phyloP scores from a whole-genome alignment of 2,329 filamentous ascomycete genomes.

The Ophiostoma sp. region DNA sequence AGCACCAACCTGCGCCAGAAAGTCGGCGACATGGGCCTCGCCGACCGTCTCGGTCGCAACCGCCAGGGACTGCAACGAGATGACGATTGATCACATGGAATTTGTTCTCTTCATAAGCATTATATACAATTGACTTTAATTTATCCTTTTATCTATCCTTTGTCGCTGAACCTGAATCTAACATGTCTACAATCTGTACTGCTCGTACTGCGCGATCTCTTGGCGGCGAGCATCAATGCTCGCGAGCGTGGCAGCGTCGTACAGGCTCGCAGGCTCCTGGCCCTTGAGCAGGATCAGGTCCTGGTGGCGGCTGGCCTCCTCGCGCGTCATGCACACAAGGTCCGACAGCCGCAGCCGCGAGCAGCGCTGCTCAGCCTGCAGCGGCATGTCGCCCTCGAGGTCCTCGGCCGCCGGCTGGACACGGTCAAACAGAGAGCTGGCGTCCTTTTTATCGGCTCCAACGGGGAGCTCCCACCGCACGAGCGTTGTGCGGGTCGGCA shows the following conservation, averaged over 20 bases:
- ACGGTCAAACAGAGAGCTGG: conserved; percentile 34
- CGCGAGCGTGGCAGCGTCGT: conserved; percentile 61
- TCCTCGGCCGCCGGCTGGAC: conserved; percentile 39
- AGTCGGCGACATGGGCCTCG: conserved; percentile 47
- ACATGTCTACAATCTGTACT: conserved; percentile 9
- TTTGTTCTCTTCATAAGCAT: not conserved
- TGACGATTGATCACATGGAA: conserved; percentile 33
- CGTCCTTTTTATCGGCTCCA: conserved; percentile 3
- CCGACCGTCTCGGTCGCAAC: conserved; percentile 47
- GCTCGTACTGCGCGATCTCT: conserved; percentile 61
- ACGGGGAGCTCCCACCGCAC: conserved; percentile 59
- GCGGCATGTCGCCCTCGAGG: conserved; percentile 17
- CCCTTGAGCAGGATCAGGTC: conserved; percentile 67
- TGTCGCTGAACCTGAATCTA: not conserved
- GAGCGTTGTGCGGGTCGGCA: conserved; percentile 73
- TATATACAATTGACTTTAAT: conserved; percentile 6
- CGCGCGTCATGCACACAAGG: conserved; percentile 87
- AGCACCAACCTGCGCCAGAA: conserved; percentile 58
- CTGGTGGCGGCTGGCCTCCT: conserved; percentile 76
- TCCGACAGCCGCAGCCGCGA: conserved; percentile 64
- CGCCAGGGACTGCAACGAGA: conserved; percentile 43
- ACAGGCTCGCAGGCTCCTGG: conserved; percentile 65
- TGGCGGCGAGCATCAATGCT: conserved; percentile 60
- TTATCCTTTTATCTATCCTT: not conserved
- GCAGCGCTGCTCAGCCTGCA: conserved; percentile 62